phyloP scores from a whole-genome alignment of 1,139 yeast species.

The Lodderomyces parapsilosis region DNA sequence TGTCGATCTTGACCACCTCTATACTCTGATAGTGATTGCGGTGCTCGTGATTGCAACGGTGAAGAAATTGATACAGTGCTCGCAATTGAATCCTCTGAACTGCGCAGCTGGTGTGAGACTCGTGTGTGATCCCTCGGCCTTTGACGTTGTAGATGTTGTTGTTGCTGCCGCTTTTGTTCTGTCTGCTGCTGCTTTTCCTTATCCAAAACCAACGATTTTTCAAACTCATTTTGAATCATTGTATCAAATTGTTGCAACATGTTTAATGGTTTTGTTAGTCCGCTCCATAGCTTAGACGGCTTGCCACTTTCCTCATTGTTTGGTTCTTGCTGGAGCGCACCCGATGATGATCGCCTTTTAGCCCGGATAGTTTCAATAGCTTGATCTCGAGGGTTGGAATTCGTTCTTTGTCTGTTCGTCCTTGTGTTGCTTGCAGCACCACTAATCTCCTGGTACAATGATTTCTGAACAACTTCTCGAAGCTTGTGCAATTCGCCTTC shows the following conservation, averaged over 20 bases:
- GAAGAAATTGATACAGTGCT: conserved; percentile 15
- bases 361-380: conserved; percentile 32
- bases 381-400: conserved; percentile 35
- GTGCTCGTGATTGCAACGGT: conserved; percentile 19
- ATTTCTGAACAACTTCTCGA: conserved; percentile 39
- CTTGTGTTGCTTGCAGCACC: conserved; percentile 8
- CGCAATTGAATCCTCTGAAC: conserved; percentile 14
- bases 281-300: conserved; percentile 32
- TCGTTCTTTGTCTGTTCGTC: conserved; percentile 19
- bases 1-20: conserved; percentile 4
- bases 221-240: conserved; percentile 65
- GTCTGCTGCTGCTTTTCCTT: conserved; percentile 2
- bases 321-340: background rate
- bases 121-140: background rate
- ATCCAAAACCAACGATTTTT: conserved; percentile 39
- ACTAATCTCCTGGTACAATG: conserved; percentile 35
- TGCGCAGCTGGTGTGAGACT: conserved; percentile 18
- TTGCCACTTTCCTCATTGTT: conserved; percentile 6
- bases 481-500: conserved; percentile 49
- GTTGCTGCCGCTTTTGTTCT: background rate
- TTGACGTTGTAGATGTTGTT: background rate
- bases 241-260: conserved; percentile 69
- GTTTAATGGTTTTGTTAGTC: conserved; percentile 52
- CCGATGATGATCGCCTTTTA: conserved; percentile 17
- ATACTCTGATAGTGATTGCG: conserved; percentile 4